A percentile compares a stretch with the other conserved stretches of the same genome.
phyloP scores from a whole-genome alignment of 2,329 filamentous ascomycete species.

The Xylariaceae sp. region DNA sequence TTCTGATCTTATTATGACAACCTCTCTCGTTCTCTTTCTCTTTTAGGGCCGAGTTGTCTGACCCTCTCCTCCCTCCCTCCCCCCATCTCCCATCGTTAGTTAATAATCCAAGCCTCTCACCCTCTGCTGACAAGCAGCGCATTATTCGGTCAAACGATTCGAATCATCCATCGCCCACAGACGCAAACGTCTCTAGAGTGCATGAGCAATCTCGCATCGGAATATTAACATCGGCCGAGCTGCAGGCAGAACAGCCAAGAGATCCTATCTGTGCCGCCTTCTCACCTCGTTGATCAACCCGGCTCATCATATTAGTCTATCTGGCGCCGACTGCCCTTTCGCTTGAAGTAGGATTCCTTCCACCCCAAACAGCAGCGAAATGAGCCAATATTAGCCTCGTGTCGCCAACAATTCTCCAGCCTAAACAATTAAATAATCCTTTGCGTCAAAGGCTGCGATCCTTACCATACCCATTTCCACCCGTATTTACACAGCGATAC shows the following conservation, averaged over 20 bases:
- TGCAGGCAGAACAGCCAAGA: slow-evolving; percentile 26
- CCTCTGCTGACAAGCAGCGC: slow-evolving; percentile 32
- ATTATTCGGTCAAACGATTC: slow-evolving; percentile 22
- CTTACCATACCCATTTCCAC: slow-evolving; percentile 22
- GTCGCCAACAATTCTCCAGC: slow-evolving; percentile 30
- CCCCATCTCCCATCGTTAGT: slow-evolving; percentile 19
- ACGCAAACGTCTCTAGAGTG: not conserved
- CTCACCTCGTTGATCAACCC: slow-evolving; percentile 22
- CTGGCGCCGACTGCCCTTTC: slow-evolving; percentile 21
- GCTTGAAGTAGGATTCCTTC: slow-evolving; percentile 34
- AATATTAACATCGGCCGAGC: slow-evolving; percentile 20
- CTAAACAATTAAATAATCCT: slow-evolving; percentile 3
- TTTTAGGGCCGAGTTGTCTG: slow-evolving; percentile 21
- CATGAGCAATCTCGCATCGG: slow-evolving; percentile 19
- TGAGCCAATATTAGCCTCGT: slow-evolving; percentile 42
- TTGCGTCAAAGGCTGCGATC: slow-evolving; percentile 10
- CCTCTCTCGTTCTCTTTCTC: slow-evolving; percentile 15
- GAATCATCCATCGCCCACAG: not conserved
- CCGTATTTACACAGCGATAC: not conserved
- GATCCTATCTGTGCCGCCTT: slow-evolving; percentile 29
- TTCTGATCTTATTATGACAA: slow-evolving; percentile 11
- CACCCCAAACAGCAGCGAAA: slow-evolving; percentile 32
- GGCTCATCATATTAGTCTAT: slow-evolving; percentile 19
- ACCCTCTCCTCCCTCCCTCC: slow-evolving; percentile 12
- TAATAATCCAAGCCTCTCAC: slow-evolving; percentile 34